A percentile compares a stretch with the other conserved stretches of the same genome.
Conservation (phyloP, 2,329 filamentous ascomycete species). For the Raffaelea deltoideospora region DNA sequence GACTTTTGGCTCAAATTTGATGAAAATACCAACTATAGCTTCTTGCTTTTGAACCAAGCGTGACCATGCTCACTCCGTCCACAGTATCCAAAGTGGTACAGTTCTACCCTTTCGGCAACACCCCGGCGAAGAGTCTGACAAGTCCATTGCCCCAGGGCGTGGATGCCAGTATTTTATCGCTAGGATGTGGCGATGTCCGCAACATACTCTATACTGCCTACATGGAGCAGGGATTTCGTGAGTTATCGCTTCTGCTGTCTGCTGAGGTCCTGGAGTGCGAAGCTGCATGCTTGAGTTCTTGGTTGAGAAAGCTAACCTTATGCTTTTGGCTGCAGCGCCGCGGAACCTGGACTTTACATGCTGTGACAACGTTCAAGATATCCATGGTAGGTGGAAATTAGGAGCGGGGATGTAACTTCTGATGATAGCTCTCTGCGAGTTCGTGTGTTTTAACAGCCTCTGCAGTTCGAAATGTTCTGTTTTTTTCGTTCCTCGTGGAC, state of each 20-base stretch:
- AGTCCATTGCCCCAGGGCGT: constrained; percentile 30
- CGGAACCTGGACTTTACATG: constrained; percentile 38
- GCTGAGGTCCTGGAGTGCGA: no score
- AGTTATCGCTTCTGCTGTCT: no score
- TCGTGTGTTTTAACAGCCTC: no score
- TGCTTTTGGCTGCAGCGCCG: constrained; percentile 12
- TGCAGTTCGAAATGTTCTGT: constrained; percentile 38
- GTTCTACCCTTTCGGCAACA: constrained; percentile 38
- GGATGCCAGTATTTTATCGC: constrained; percentile 33
- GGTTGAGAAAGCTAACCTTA: constrained; percentile 10
- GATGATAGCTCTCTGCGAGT: no score
- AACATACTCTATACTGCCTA: constrained; percentile 40
- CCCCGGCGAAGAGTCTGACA: constrained; percentile 33
- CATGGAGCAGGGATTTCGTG: constrained; percentile 21
- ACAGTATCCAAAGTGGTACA: constrained; percentile 17
- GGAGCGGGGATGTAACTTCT: no score
- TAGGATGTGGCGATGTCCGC: constrained; percentile 41
- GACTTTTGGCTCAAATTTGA: no score
- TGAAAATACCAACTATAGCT: no score
- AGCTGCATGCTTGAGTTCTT: neutral
- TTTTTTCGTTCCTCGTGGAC: constrained; percentile 36
- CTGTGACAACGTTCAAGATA: constrained; percentile 34
- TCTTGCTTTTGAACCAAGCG: no score
- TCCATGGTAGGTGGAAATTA: constrained; percentile 31
- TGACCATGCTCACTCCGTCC: constrained; percentile 22